Conservation (phyloP, 2,329 filamentous ascomycete species). For the Nemania sp. region DNA sequence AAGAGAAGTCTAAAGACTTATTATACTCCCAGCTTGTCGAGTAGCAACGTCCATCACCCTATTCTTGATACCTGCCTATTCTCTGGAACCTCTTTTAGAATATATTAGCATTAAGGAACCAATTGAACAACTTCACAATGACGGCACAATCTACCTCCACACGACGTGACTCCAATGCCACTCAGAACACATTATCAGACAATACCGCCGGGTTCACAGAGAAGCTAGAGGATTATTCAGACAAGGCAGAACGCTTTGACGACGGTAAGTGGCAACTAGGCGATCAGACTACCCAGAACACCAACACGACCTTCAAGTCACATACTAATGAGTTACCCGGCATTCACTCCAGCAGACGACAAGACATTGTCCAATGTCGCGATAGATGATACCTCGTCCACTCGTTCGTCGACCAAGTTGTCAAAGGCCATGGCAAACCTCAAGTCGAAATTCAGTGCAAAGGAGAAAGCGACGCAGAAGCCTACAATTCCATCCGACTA, state of each 20-base stretch:
- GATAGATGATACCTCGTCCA: conserved; percentile 11
- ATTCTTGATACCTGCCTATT: background rate
- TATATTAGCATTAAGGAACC: background rate
- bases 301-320: too few relatives aligned
- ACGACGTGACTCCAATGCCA: conserved; percentile 25
- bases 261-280: conserved; percentile 18
- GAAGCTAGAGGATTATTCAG: background rate
- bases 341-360: conserved; percentile 12
- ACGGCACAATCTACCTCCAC: conserved; percentile 4
- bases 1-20: too few relatives aligned
- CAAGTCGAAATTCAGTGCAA: conserved; percentile 29
- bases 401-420: conserved; percentile 9
- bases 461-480: conserved; percentile 14
- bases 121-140: conserved; percentile 9
- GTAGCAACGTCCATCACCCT: too few relatives aligned
- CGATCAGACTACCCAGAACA: background rate
- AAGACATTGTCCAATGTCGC: conserved; percentile 15
- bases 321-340: too few relatives aligned
- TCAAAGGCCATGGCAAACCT: conserved; percentile 26
- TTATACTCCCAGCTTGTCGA: too few relatives aligned
- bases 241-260: conserved; percentile 11
- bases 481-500: conserved; percentile 8
- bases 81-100: background rate
- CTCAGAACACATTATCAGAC: conserved; percentile 30
- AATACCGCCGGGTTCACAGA: background rate